Evolutionary conservation across 768 basidiomycete species (phyloP), one percentile per base, ranked within the genome.

Genomic region (Phylloporus arenicola): DNA sequence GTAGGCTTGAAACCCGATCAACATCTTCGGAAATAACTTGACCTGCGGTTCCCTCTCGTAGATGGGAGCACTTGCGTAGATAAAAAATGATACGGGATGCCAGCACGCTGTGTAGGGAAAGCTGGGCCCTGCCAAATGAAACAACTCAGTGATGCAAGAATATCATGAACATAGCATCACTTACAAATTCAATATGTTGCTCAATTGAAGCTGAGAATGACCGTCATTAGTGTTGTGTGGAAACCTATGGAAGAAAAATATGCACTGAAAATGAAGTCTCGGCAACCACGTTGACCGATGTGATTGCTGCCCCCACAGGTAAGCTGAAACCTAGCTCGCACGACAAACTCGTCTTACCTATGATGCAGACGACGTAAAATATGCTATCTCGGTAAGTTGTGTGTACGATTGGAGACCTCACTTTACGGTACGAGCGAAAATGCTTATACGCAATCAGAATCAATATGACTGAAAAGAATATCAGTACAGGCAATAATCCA

Each of bases 301-400:
- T 52, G 50, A 62, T 41, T n/a, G 50, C 59, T 60, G 20, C 7
- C 9, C 29, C 11, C 13, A 9, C 8, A 40, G 7, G 33, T 52
- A 4, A 62, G 40, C 6, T 14, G 6, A 13, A 1, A n/a, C 5
- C 12, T 13, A 2, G 30, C 17, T 3, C 12, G 4, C 4, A 1
- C 11, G 14, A 13, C 5, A 12, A 1, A 31, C 11, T 24, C 5
- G 3, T 30, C 57, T 45, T 33, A 60, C 60, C 20, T 19, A 52
- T 48, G 17, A 62, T 56, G 25, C 61, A 59, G 27, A n/a, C 1
- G 14, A 61, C 43, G 14, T 61, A 60, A 35, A 61, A 25, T 43
- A 63, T 48, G 25, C 49, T 29, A 20, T 59, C 61, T 17, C 51
- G 46, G 42, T 63, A 63, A 14, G 46, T 14, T 6, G 27, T 43